These are phyloP conservation scores for Neonothopanus nambi DNA, from an alignment of 1,284 basidiomycete species.

Conservation along the genomic window DNA sequence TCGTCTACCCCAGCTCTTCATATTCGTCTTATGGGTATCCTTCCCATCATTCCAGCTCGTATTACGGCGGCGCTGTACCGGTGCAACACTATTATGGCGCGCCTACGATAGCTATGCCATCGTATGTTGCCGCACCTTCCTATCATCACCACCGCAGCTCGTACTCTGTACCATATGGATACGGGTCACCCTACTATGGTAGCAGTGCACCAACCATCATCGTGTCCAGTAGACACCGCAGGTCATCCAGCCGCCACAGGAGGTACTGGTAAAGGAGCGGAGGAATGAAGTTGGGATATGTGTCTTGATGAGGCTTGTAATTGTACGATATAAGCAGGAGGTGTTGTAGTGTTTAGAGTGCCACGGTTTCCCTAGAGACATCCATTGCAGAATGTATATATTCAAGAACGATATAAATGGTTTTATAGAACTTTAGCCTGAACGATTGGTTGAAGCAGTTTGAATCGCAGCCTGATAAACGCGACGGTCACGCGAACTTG, in stretches of 20 bases:
- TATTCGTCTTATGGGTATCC: neutral
- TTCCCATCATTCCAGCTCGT: neutral
- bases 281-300: too few species aligned
- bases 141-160: conserved; percentile 8
- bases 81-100: conserved; percentile 8
- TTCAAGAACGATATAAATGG: too few species aligned
- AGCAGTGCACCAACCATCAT: conserved; percentile 3
- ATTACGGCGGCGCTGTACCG: neutral
- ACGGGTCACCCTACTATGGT: conserved; percentile 5
- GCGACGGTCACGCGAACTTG: too few species aligned
- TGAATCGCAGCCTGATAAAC: too few species aligned
- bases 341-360: too few species aligned
- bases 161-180: conserved; percentile 11
- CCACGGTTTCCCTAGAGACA: too few species aligned
- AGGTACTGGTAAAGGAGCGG: conserved; percentile 1
- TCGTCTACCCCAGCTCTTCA: conserved; percentile 4
- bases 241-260: neutral
- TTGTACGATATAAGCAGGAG: too few species aligned
- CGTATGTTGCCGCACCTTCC: conserved; percentile 3
- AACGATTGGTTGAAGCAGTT: too few species aligned
- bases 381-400: too few species aligned
- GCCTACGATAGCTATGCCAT: neutral
- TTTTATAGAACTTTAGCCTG: too few species aligned
- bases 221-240: conserved; percentile 5
- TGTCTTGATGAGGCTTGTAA: too few species aligned